Base-by-base conservation (phyloP, 2,329 filamentous ascomycete genomes). In the Colletotrichum spinosum region DNA sequence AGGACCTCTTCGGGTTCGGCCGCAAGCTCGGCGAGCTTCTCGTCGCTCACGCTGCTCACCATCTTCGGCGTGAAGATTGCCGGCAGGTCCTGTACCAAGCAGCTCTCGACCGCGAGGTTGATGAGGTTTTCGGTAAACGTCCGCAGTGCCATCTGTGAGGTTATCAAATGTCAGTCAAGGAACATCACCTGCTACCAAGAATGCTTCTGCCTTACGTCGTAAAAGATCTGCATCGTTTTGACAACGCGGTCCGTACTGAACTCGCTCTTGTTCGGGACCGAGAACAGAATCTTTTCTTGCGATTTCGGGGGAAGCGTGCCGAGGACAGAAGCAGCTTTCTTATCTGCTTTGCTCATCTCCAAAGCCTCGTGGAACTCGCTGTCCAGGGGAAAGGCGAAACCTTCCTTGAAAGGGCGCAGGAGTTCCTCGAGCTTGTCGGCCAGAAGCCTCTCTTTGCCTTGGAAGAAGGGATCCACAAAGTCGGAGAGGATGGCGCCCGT, bases 101-200 rank as follows among this genome's bases (percentile, higher is more conserved):
- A 84, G 38, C 80, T 81, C 68, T 86, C 84, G 1, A 84, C 74
- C 0, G 78, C 83, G 1, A 85, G 73, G n/a, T 78, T 83, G 15
- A 80, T 75, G 9, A 86, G 73, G 17, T 84, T 84, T 4, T 86
- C 80, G 3, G 80, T 74, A 52, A 86, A 84, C 0, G 78, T 81
- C 11, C 78, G 69, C 3, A 80, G 73, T 2, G 80, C 78, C 70
- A 80, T 78, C 79, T 82, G 25, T 25, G 25, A 7, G 6, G 42
- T 2, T 17, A 17, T 2, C 2, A 8, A 35, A 17, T 12, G 15
- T 53, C 34, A 48, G 15, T 54, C 5, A 49, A 37, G 7, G 41
- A 44, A 1, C 39, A 51, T 56, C 13, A 37, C 4, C 15, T 11
- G 5, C 10, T 12, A 12, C 12, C 15, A n/a, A 33, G 6, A 3